Percentiles rank a stretch among this genome's conserved stretches.
Evolutionary conservation across 805 yeast species (phyloP).

Genomic region (Metschnikowia lachancei): DNA sequence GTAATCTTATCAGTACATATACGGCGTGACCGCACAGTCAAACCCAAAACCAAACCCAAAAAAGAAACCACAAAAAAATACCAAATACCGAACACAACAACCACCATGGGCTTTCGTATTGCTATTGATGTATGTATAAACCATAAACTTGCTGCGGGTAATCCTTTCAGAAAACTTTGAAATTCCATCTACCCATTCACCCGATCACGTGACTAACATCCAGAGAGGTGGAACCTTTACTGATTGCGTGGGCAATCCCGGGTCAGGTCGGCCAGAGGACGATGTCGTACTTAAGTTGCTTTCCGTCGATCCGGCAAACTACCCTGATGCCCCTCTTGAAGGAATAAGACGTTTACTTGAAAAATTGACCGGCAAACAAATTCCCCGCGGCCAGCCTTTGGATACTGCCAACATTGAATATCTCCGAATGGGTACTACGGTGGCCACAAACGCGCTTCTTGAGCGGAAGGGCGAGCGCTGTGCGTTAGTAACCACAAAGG

Average conservation of each 20-base stretch:
- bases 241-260: conserved; percentile 22
- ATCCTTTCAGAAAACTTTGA: too few relatives aligned
- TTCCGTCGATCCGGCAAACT: conserved; percentile 21
- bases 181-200: too few relatives aligned
- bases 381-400: conserved; percentile 21
- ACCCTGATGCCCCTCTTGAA: conserved; percentile 21
- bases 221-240: conserved; percentile 23
- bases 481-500: conserved; percentile 82
- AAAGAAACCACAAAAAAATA: neutral
- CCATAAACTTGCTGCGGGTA: too few relatives aligned
- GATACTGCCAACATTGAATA: conserved; percentile 19
- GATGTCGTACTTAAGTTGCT: conserved; percentile 20
- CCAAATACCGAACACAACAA: neutral
- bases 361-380: conserved; percentile 11
- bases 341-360: conserved; percentile 20
- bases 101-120: conserved; percentile 18
- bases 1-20: too few relatives aligned
- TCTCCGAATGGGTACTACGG: conserved; percentile 32
- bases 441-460: conserved; percentile 87
- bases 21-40: too few relatives aligned
- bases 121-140: conserved; percentile 22
- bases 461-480: conserved; percentile 91
- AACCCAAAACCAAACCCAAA: too few relatives aligned
- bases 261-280: conserved; percentile 19
- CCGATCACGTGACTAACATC: neutral